A percentile compares a stretch with the other conserved stretches of the same genome.
phyloP scores from a whole-genome alignment of 306 rosid species.

The Boehmeria nivea region DNA sequence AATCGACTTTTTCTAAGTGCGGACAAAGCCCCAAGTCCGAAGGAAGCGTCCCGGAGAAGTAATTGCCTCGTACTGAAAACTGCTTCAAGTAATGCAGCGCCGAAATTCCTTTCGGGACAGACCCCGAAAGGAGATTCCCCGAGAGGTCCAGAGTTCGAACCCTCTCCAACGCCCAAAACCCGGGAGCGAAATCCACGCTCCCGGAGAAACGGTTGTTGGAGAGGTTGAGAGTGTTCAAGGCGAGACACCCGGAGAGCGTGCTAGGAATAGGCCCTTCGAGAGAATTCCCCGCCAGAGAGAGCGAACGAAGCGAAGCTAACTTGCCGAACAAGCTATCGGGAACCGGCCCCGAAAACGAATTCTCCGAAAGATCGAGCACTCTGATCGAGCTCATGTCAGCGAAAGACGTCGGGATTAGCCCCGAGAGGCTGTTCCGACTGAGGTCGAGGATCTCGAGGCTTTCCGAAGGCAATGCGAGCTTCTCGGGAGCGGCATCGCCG shows the following conservation, averaged over 20 bases:
- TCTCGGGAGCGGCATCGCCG: slow-evolving; percentile 38
- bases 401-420: slow-evolving; percentile 43
- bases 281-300: slow-evolving; percentile 54
- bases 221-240: slow-evolving; percentile 54
- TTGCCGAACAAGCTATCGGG: slow-evolving; percentile 39
- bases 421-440: slow-evolving; percentile 59
- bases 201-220: slow-evolving; percentile 60
- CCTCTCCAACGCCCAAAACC: slow-evolving; percentile 57
- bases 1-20: slow-evolving; percentile 56
- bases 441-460: slow-evolving; percentile 49
- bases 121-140: slow-evolving; percentile 55
- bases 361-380: slow-evolving; percentile 66
- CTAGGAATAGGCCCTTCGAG: slow-evolving; percentile 64
- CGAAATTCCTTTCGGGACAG: slow-evolving; percentile 56
- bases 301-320: slow-evolving; percentile 44
- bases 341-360: slow-evolving; percentile 54
- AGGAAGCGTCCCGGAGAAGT: slow-evolving; percentile 66
- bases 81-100: slow-evolving; percentile 60
- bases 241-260: slow-evolving; percentile 45
- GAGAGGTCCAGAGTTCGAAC: slow-evolving; percentile 77
- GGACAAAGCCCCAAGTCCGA: slow-evolving; percentile 62
- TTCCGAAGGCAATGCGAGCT: slow-evolving; percentile 42
- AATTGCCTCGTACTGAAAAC: slow-evolving; percentile 43
- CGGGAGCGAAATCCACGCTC: slow-evolving; percentile 35
- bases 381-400: slow-evolving; percentile 45